phyloP scores from a whole-genome alignment of 495 filamentous ascomycete species.

The Rhizodiscina lignyota region DNA sequence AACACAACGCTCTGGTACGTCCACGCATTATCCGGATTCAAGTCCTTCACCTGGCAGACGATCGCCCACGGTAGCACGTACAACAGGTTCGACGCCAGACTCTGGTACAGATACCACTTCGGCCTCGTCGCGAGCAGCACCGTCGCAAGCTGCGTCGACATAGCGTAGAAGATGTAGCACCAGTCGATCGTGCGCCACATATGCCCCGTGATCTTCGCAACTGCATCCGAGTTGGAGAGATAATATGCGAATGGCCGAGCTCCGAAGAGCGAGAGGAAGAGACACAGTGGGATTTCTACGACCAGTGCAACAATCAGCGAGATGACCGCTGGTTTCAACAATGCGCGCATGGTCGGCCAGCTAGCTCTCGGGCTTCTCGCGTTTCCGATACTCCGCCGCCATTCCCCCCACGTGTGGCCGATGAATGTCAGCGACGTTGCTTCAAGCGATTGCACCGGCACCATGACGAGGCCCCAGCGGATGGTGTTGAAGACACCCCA shows the following conservation, averaged over 20 bases:
- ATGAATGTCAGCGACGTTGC: slow-evolving; percentile 47
- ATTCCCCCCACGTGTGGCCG: slow-evolving; percentile 51
- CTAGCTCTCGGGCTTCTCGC: not conserved
- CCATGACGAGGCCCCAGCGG: slow-evolving; percentile 66
- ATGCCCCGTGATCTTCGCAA: slow-evolving; percentile 41
- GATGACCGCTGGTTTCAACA: slow-evolving; percentile 36
- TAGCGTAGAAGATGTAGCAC: slow-evolving; percentile 63
- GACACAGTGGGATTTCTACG: slow-evolving; percentile 45
- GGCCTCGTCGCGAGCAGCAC: slow-evolving; percentile 49
- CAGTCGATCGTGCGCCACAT: slow-evolving; percentile 61
- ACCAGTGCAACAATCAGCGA: slow-evolving; percentile 33
- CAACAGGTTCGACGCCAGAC: slow-evolving; percentile 43
- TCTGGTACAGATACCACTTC: slow-evolving; percentile 52
- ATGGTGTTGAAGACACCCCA: slow-evolving; percentile 67
- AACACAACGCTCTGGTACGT: slow-evolving; percentile 51
- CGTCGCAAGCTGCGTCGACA: slow-evolving; percentile 44
- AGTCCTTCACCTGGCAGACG: slow-evolving; percentile 8
- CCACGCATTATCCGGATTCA: slow-evolving; percentile 43
- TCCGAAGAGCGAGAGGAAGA: slow-evolving; percentile 44
- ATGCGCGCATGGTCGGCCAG: slow-evolving; percentile 14
- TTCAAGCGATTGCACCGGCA: slow-evolving; percentile 52
- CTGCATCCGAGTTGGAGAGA: slow-evolving; percentile 33
- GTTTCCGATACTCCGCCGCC: slow-evolving; percentile 17
- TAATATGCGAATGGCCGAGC: slow-evolving; percentile 41
- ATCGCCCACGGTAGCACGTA: slow-evolving; percentile 57